Base-by-base conservation (phyloP, 257 asterid species). In the Cruciata laevipes region DNA sequence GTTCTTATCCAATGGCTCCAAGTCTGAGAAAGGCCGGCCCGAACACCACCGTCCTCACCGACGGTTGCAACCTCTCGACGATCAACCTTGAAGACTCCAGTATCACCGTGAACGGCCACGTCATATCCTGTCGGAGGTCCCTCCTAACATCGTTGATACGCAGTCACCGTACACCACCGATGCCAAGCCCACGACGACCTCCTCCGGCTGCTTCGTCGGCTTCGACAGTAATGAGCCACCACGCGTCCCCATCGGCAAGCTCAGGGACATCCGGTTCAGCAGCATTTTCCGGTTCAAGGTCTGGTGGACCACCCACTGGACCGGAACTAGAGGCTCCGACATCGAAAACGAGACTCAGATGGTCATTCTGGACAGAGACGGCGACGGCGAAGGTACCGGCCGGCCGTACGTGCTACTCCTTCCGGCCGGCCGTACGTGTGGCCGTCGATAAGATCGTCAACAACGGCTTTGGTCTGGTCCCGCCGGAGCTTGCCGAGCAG, bases 261-360 rank as follows among this genome's bases (percentile, higher is more conserved):
- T 92, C 11, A 84, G 82, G 65, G 73, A 75, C 69, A 84, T 89
- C 64, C 72, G 66, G 16, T 92, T 92, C 82, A 89, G 87, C 97
- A 87, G 96, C 44, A 86, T 92, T 75, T 92, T 92, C 84, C 55
- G 98, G 83, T 92, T 92, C 86, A 92, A 92, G 65, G 98, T 92
- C 1, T 92, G 98, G 98, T 92, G 98, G 98, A 92, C 97, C 10
- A 92, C 98, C 35, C 98, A 84, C 68, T 92, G 98, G 98, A 69
- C 71, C 67, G 96, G 98, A 40, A 74, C 76, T 1, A 82, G 76
- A 25, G 98, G 98, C 56, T 67, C 87, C 70, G 97, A 92, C 69
- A 82, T 92, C 4, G 98, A 92, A 51, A 78, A 83, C 0, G 98
- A 92, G 66, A 92, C 98, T 20, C 98, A 92, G 55, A 84, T 92